These are phyloP conservation scores for Aspergillus incahuasiensis DNA, from an alignment of 495 filamentous ascomycete genomes.

Conservation along the genomic window DNA sequence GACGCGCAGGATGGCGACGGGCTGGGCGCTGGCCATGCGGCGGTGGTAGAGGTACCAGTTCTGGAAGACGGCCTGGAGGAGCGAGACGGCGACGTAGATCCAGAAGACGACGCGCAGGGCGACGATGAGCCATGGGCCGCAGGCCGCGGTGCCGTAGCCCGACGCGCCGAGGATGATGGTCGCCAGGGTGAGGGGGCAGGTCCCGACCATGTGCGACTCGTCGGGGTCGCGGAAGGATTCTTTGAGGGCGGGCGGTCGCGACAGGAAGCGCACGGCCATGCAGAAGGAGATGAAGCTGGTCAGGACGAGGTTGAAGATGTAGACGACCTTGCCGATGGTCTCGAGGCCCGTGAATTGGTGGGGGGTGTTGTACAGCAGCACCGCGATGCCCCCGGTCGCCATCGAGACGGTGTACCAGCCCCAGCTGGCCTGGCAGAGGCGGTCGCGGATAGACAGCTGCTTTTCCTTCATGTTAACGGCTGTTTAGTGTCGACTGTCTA, in stretches of 20 bases:
- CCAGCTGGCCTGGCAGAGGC: conserved; percentile 10
- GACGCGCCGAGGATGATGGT: conserved; percentile 20
- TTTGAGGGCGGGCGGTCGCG: conserved; percentile 31
- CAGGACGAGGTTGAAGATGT: conserved; percentile 51
- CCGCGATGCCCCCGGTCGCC: conserved; percentile 51
- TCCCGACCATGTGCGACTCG: conserved; percentile 49
- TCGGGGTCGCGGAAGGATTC: conserved; percentile 48
- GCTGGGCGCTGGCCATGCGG: conserved; percentile 5
- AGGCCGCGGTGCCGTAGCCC: conserved; percentile 12
- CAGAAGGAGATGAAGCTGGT: conserved; percentile 39
- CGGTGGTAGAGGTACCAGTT: conserved; percentile 14
- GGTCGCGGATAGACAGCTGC: background rate
- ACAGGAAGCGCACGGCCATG: conserved; percentile 47
- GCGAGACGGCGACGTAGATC: conserved; percentile 26
- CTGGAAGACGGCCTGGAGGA: conserved; percentile 10
- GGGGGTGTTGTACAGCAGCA: conserved; percentile 50
- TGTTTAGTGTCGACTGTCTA: no score
- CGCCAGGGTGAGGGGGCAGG: conserved; percentile 12
- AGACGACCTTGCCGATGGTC: conserved; percentile 52
- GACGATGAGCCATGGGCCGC: conserved; percentile 17
- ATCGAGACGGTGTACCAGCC: conserved; percentile 18
- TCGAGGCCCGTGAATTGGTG: conserved; percentile 50
- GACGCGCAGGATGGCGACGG: conserved; percentile 12
- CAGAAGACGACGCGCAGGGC: conserved; percentile 26
- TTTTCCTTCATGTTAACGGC: background rate